Base-by-base conservation (phyloP, 1,284 basidiomycete genomes). In the Papiliotrema flavescens region DNA sequence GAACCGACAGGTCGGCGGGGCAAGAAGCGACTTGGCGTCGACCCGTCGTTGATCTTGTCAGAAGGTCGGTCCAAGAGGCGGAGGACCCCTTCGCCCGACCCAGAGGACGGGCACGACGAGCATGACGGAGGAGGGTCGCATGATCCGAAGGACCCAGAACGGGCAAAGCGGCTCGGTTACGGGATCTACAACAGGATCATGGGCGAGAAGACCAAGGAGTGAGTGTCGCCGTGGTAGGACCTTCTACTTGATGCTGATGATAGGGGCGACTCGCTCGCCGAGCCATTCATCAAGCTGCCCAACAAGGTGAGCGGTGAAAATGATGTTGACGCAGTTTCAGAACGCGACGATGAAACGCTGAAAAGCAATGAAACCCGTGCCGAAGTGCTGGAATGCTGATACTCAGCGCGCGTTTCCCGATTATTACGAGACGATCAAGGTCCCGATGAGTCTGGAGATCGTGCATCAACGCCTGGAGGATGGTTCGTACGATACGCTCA, bases 381-480 rank as follows among this genome's bases (percentile, higher is more conserved):
- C 34, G 11, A 24, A 8, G 26, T 11, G 13, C 22, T 34, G 40
- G 17, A 49, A 55, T 61, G 47, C 56, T 35, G 11, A 13, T 17
- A 7, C 23, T 17, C 54, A 73, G 69, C 54, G 68, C n/a, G 51
- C 63, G 14, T 73, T 74, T 48, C 71, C 73, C 7, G 74, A 76
- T 41, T 76, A 76, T 54, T 76, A 74, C 47, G 69, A 70, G 45
- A 68, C 62, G 9, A 76, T 76, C 60, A 73, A 74, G 57, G 64
- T 71, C 47, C 74, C 74, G 13, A 67, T 74, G 64, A 66, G 66
- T 34, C 65, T 76, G 36, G 67, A 73, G 35, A 67, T 64, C 35
- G 67, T 74, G 14, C 57, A 69, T 8, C 49, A 59, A 11, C 72
- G 66, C 57, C 69, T 76, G 8, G 60, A 68, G 6, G 46, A 51